Evolutionary conservation across 176 grass and related monocot genomes (phyloP), one percentile per base, ranked within the genome.

Genomic region (Pontederia crassipes): DNA sequence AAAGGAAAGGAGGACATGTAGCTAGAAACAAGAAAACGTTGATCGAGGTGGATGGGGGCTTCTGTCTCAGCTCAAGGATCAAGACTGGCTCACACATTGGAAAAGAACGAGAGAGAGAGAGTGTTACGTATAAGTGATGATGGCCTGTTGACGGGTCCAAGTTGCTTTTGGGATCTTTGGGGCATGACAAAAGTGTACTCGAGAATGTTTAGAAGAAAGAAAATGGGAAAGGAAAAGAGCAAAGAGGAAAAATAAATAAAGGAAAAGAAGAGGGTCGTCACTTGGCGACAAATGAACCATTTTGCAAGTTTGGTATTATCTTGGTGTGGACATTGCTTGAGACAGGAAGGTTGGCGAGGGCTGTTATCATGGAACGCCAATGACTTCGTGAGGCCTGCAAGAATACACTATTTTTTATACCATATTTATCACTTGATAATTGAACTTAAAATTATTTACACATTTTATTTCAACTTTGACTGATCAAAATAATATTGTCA

Each of bases 191-290:
- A 49, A 80, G 67, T 71, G 83, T 75, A 79, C 81, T 91, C 87
- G 83, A 78, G 87, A 97, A 85, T 91, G 87, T 91, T 73, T 68
- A 69, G 73, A 75, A 58, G 59, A 66, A 72, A 59, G 6, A 40
- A 7, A 40, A 68, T 40, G 32, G 32, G 32, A 62, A 58, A 54
- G 32, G 50, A 17, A 72, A 66, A 80, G 75, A 75, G 70, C 81
- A 86, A 90, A 76, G 76, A 80, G 73, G 86, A 95, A 95, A 80
- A 77, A 95, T 80, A 59, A 58, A 14, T 86, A 81, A 86, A 73
- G 61, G 52, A 65, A 49, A 65, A 14, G 20, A 18, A 50, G 48
- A 48, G 45, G 18, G 13, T 10, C 13, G 14, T 1, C 1, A 9
- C n/a, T 35, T 48, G 17, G 16, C 62, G 27, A 49, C 46, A 65